Conservation (phyloP, 352 stramenopile genomes). For the Globisporangium sylvaticum region DNA sequence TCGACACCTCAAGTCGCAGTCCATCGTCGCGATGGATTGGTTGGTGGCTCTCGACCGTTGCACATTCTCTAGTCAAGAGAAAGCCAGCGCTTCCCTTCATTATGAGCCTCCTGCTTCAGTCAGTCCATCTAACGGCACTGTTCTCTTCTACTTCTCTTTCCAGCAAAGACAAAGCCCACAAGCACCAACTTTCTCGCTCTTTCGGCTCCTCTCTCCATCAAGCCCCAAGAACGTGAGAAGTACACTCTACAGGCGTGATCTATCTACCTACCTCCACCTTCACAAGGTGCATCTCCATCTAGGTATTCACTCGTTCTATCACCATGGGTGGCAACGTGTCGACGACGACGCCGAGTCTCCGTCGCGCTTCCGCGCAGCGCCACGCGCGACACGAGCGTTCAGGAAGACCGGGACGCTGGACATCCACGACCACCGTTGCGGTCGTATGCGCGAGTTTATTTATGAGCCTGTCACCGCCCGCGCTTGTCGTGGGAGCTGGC, state of each 20-base stretch:
- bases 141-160: background rate
- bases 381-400: background rate
- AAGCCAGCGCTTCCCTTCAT: background rate
- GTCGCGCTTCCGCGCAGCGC: background rate
- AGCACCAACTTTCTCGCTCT: background rate
- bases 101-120: background rate
- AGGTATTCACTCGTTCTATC: background rate
- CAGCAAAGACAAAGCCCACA: background rate
- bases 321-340: background rate
- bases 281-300: no score
- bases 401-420: background rate
- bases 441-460: background rate
- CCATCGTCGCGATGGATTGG: background rate
- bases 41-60: background rate
- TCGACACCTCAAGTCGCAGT: no score
- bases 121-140: background rate
- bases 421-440: background rate
- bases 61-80: background rate
- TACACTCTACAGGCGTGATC: no score
- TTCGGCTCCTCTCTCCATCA: background rate
- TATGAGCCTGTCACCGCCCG: background rate
- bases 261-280: background rate
- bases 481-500: background rate
- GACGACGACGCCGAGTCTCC: background rate
- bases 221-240: background rate